A percentile compares a stretch with the other conserved stretches of the same genome.
phyloP scores from a whole-genome alignment of 805 yeast species.

The Pichia pseudocactophila region DNA sequence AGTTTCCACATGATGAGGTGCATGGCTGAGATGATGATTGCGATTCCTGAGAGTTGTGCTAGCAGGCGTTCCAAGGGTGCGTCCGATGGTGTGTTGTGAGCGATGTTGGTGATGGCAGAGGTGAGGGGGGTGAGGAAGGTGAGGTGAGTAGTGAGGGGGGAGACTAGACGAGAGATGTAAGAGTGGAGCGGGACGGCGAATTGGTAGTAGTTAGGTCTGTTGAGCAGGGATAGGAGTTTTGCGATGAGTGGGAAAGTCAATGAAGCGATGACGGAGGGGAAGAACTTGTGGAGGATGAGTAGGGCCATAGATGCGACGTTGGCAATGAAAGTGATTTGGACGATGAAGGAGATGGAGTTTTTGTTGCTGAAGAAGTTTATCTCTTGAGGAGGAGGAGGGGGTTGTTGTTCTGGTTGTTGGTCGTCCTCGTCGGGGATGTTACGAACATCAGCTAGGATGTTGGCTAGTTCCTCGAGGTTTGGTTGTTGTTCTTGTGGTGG shows the following conservation, averaged over 20 bases:
- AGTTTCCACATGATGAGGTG: conserved; percentile 16
- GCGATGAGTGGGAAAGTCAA: neutral
- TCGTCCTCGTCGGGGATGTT: no score
- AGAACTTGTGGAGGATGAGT: conserved; percentile 17
- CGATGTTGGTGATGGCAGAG: conserved; percentile 11
- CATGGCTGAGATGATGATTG: conserved; percentile 7
- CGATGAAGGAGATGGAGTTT: conserved; percentile 11
- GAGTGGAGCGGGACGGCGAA: no score
- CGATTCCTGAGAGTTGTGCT: conserved; percentile 18
- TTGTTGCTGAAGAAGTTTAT: conserved; percentile 10
- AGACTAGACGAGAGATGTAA: no score
- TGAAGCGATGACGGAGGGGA: conserved; percentile 20
- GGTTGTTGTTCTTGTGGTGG: neutral
- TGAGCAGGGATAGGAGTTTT: neutral
- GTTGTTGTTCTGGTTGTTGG: no score
- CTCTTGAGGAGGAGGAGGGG: neutral
- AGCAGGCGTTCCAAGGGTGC: conserved; percentile 13
- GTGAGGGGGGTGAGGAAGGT: conserved; percentile 6
- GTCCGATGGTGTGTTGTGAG: conserved; percentile 19
- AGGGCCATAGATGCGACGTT: conserved; percentile 17
- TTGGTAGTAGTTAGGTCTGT: neutral
- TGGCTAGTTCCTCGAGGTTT: no score
- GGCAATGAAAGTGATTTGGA: conserved; percentile 17
- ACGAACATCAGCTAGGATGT: no score
- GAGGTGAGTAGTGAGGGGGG: conserved; percentile 9